phyloP scores from a whole-genome alignment of 129 eudicot genomes.

The Flaveria trinervia region DNA sequence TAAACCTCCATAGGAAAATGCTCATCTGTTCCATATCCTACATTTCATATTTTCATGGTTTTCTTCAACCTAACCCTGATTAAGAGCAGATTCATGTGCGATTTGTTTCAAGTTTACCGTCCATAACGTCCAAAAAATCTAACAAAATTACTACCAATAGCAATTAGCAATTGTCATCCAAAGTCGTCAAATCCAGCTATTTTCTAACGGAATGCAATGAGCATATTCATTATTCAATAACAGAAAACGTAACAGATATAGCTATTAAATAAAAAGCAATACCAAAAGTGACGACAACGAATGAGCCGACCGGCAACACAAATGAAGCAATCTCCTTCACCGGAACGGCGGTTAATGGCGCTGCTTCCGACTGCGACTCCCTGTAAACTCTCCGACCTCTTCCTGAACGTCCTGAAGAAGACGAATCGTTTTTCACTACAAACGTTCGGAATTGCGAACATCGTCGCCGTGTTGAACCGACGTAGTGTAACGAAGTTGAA shows the following conservation, averaged over 20 bases:
- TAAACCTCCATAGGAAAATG: not conserved
- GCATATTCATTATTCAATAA: too few relatives aligned
- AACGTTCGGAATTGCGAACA: conserved; percentile 25
- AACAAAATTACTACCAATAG: not conserved
- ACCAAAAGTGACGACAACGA: conserved; percentile 73
- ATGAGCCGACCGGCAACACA: conserved; percentile 56
- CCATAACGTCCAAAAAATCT: too few relatives aligned
- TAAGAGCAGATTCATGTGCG: not conserved
- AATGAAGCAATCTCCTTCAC: conserved; percentile 51
- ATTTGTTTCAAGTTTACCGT: not conserved
- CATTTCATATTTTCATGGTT: not conserved
- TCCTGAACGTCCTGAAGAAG: conserved; percentile 41
- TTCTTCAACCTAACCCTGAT: conserved; percentile 9
- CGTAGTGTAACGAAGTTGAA: conserved; percentile 13
- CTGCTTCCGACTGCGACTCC: conserved; percentile 54
- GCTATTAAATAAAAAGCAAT: conserved; percentile 29
- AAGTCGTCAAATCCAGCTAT: too few relatives aligned
- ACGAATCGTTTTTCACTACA: conserved; percentile 42
- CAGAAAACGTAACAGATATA: not conserved
- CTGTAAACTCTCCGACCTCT: conserved; percentile 55
- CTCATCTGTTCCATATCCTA: not conserved
- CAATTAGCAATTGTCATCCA: conserved; percentile 4
- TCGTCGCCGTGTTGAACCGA: conserved; percentile 20
- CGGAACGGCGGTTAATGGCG: conserved; percentile 39
- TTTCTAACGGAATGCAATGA: not conserved